phyloP scores from a whole-genome alignment of 805 yeast species.

The Clavispora carvajalis region DNA sequence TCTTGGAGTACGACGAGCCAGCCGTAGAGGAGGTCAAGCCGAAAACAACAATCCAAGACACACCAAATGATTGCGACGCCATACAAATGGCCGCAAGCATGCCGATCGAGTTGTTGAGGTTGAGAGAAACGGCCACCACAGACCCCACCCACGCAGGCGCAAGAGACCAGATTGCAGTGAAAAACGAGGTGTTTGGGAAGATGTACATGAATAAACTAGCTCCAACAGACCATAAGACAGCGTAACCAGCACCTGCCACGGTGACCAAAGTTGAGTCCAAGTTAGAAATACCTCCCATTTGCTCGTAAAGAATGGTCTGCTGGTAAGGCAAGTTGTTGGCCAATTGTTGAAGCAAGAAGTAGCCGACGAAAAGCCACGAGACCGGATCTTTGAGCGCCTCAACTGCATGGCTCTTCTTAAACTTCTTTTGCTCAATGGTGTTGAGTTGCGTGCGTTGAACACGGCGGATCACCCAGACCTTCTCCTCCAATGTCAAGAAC shows the following conservation, averaged over 20 bases:
- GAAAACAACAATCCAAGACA: conserved; percentile 30
- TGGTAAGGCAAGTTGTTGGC: conserved; percentile 53
- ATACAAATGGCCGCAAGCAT: conserved; percentile 40
- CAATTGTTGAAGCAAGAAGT: conserved; percentile 41
- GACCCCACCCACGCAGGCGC: conserved; percentile 43
- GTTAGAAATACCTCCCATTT: conserved; percentile 37
- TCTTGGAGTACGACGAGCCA: conserved; percentile 45
- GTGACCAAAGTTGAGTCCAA: conserved; percentile 48
- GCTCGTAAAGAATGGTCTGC: conserved; percentile 43
- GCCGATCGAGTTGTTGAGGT: conserved; percentile 40
- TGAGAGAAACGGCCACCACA: conserved; percentile 40
- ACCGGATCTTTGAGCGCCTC: conserved; percentile 45
- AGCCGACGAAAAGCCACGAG: conserved; percentile 20
- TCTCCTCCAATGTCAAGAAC: conserved; percentile 45
- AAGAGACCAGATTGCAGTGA: conserved; percentile 28
- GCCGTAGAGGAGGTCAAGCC: conserved; percentile 28
- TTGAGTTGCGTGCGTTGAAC: conserved; percentile 29
- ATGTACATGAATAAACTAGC: conserved; percentile 26
- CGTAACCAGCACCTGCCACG: conserved; percentile 50
- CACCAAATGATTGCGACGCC: conserved; percentile 42
- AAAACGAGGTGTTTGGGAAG: conserved; percentile 34
- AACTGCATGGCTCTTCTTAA: conserved; percentile 45
- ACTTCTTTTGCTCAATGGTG: conserved; percentile 35
- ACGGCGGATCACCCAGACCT: conserved; percentile 41
- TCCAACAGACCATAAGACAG: conserved; percentile 35